Evolutionary conservation across 495 filamentous ascomycete species (phyloP).

Genomic region (Penicillium argentinense): DNA sequence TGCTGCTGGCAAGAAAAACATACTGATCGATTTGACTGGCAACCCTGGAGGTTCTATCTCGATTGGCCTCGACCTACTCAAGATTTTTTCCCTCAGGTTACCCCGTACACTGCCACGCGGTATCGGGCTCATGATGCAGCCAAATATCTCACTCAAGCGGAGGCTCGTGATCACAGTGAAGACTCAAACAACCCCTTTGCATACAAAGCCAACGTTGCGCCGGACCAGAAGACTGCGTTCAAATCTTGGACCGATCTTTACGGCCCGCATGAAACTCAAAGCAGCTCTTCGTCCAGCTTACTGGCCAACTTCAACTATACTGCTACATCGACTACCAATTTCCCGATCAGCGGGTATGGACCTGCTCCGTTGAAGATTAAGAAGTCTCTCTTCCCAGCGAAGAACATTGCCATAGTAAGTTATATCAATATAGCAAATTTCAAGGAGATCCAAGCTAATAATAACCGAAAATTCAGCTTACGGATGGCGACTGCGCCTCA

Average conservation of each 20-base stretch:
- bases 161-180: slow-evolving; percentile 10
- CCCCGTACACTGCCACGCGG: slow-evolving; percentile 40
- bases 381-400: slow-evolving; percentile 41
- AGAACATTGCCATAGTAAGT: slow-evolving; percentile 50
- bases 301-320: slow-evolving; percentile 50
- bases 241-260: slow-evolving; percentile 54
- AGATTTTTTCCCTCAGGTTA: slow-evolving; percentile 37
- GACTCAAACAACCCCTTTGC: slow-evolving; percentile 21
- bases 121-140: slow-evolving; percentile 43
- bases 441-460: neutral
- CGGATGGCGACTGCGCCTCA: slow-evolving; percentile 64
- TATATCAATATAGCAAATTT: neutral
- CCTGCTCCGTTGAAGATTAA: slow-evolving; percentile 25
- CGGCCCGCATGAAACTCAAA: slow-evolving; percentile 42
- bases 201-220: slow-evolving; percentile 19
- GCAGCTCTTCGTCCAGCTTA: slow-evolving; percentile 46
- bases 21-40: slow-evolving; percentile 56
- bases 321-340: slow-evolving; percentile 32
- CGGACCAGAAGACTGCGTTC: slow-evolving; percentile 38
- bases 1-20: slow-evolving; percentile 39
- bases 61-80: slow-evolving; percentile 27
- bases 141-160: slow-evolving; percentile 42
- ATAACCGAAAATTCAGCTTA: slow-evolving; percentile 23
- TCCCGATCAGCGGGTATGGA: slow-evolving; percentile 43
- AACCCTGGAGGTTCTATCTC: slow-evolving; percentile 53